Evolutionary conservation across 1,139 yeast species (phyloP).

Genomic region (Wickerhamiella pararugosa): DNA sequence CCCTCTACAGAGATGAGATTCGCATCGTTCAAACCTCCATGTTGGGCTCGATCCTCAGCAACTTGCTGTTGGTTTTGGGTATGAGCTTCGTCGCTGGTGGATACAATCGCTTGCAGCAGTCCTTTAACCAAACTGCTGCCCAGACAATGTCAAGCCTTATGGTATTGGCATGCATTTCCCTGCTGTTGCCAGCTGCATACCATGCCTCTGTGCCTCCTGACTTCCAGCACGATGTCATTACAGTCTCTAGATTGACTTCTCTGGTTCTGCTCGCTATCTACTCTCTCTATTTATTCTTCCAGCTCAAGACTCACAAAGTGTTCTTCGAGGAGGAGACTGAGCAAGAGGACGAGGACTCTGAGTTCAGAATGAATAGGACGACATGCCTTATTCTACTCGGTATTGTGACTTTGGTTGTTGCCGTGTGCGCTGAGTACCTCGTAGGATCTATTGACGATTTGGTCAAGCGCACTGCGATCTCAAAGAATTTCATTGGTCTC

Average conservation of each 20-base stretch:
- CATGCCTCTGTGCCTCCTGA: slow-evolving; percentile 46
- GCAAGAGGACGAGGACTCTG: slow-evolving; percentile 23
- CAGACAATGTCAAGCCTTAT: slow-evolving; percentile 91
- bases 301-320: slow-evolving; percentile 67
- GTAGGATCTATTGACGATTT: slow-evolving; percentile 87
- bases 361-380: slow-evolving; percentile 8
- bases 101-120: slow-evolving; percentile 66
- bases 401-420: slow-evolving; percentile 61
- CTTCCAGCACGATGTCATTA: slow-evolving; percentile 34
- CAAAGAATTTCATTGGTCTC: slow-evolving; percentile 89
- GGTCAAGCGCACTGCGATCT: slow-evolving; percentile 68
- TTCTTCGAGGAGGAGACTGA: slow-evolving; percentile 37
- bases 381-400: slow-evolving; percentile 27
- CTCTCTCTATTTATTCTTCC: slow-evolving; percentile 67
- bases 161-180: slow-evolving; percentile 80
- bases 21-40: slow-evolving; percentile 89
- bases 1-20: slow-evolving; percentile 70
- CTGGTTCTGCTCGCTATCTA: slow-evolving; percentile 66
- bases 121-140: slow-evolving; percentile 89
- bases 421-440: slow-evolving; percentile 82
- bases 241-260: slow-evolving; percentile 77
- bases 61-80: slow-evolving; percentile 79
- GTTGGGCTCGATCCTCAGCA: slow-evolving; percentile 87
- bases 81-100: slow-evolving; percentile 94
- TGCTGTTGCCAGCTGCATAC: slow-evolving; percentile 91